Evolutionary conservation across 305 asterid species (phyloP), one percentile per base, ranked within the genome.

Genomic region (Fraxinus angustifolia): DNA sequence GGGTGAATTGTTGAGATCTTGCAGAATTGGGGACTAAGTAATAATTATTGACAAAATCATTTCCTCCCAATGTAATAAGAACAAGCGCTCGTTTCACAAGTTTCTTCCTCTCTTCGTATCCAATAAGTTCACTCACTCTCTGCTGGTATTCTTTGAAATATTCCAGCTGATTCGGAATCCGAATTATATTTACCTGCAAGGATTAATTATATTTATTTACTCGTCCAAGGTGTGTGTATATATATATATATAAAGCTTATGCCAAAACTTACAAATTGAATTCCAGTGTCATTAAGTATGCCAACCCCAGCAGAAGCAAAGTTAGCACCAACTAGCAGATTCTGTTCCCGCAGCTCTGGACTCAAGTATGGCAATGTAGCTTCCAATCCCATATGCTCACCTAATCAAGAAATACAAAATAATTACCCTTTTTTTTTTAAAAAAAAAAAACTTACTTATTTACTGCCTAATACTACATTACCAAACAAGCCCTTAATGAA

Each of bases 11-110:
- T 10, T 70, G 88, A 78, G 89, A 88, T 78, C 91, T 82, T 6
- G 72, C 60, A 17, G 91, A 88, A 34, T 48, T 78, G 2, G 91
- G 91, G 0, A 88, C 81, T 84, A 88, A 67, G 60, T 78, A 88
- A 36, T 88, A 88, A 30, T 88, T 88, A 56, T 88, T 88, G 33
- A 88, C 88, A 70, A 86, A 88, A 79, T 88, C 91, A 26, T 88
- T 88, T 60, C 89, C 91, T 14, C 91, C 91, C 35, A 88, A 81
- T 14, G 91, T 80, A 0, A 88, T 82, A 1, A 88, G 83, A 28
- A 83, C 86, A 28, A 88, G 77, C 3, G 88, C 79, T 11, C 77
- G 76, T 3, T 85, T 35, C 16, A 88, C 83, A 6, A 88, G 83
- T 53, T 80, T 78, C 26, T 14, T 1, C 0, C 79, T 81, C 3